Conservation (phyloP, 208 protist species). For the Trypanosoma brucei region DNA sequence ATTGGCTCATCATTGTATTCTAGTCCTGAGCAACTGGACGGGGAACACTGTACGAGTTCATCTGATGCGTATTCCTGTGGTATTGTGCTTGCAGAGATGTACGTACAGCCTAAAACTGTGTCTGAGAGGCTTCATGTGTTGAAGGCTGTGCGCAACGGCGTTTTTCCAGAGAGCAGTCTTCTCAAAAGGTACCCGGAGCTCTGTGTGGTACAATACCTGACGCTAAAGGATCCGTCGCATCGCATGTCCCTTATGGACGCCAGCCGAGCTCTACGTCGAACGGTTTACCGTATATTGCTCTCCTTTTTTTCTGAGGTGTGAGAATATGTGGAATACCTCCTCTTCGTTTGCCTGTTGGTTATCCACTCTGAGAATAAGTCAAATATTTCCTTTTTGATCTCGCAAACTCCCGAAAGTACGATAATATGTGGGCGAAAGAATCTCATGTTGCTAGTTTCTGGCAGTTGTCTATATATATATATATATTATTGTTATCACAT, state of each 20-base stretch:
- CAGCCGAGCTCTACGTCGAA: slow-evolving; percentile 2
- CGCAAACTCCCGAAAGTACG: too few species aligned
- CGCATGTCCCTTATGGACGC: slow-evolving; percentile 28
- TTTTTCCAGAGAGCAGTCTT: slow-evolving; percentile 27
- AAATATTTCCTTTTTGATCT: slow-evolving; percentile 5
- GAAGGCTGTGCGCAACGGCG: slow-evolving; percentile 46
- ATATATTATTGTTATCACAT: too few species aligned
- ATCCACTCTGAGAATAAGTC: background rate
- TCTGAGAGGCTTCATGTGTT: slow-evolving; percentile 64
- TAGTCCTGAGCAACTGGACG: slow-evolving; percentile 79
- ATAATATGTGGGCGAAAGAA: too few species aligned
- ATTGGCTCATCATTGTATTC: slow-evolving; percentile 86
- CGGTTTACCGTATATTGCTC: slow-evolving; percentile 14
- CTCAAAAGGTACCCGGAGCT: slow-evolving; percentile 61
- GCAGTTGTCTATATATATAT: too few species aligned
- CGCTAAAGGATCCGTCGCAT: slow-evolving; percentile 13
- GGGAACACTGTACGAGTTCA: slow-evolving; percentile 44
- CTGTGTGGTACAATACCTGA: slow-evolving; percentile 40
- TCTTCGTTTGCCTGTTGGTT: background rate
- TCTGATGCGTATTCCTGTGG: slow-evolving; percentile 70
- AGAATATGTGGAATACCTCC: too few species aligned
- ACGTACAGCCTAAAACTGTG: slow-evolving; percentile 70
- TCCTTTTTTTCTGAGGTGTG: slow-evolving; percentile 17
- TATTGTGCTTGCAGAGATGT: slow-evolving; percentile 82
- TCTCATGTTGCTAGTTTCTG: too few species aligned